Base-by-base conservation (phyloP, 371 early-diverging fungal species). In the Synchytrium microbalum region DNA sequence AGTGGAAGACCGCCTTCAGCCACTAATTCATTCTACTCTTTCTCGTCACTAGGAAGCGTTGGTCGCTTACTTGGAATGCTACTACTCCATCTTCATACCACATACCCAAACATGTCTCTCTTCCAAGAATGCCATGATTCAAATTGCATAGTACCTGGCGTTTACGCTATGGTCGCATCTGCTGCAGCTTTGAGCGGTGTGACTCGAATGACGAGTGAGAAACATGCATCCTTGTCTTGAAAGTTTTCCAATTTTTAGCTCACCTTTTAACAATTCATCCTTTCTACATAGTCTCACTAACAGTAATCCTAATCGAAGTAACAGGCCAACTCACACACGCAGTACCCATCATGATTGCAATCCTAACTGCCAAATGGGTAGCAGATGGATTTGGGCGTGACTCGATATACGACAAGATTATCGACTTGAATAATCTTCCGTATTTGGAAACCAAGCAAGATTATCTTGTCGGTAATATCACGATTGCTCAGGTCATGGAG, bases 131-230 rank as follows among this genome's bases (percentile, higher is more conserved):
- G 76, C 62, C 61, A 67, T 19, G 58, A 38, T 24, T 32, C 28
- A 13, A 65, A 67, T 3, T 95, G 96, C 71, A 83, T 97, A 13
- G 91, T 88, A 14, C 93, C 95, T 0, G 98, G 96, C 28, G 86
- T 92, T 13, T 97, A 97, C 72, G 94, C 98, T 0, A 83, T 96
- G 75, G 90, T 96, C 1, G 98, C 96, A 5, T 95, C 95, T 0
- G 94, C 93, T 1, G 94, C 95, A 2, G 82, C 88, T 30, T 75
- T 97, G 64, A 88, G 90, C 1, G 96, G 98, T 8, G 88, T 92
- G 1, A 94, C 98, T 0, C 85, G 95, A 64, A 93, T 93, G 74
- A 95, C 96, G 8, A 69, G 69, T 69, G 57, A 13, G 32, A 32
- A 28, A 38, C 0, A 0, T 19, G 28, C 8, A 0, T 1, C 13